phyloP scores from a whole-genome alignment of 129 eudicot genomes.

The Tagetes erecta region DNA sequence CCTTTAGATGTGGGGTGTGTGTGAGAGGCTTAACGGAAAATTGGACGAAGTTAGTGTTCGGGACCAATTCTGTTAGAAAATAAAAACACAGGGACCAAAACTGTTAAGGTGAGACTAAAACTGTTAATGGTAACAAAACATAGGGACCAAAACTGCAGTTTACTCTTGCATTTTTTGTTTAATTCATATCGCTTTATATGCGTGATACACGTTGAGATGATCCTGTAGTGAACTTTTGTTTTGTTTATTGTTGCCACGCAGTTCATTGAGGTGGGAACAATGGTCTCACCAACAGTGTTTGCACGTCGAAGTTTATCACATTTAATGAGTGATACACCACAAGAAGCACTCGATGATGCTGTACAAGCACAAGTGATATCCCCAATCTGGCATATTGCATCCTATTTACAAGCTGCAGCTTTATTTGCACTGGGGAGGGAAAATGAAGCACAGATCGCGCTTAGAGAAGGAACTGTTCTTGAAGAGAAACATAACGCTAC shows the following conservation, averaged over 20 bases:
- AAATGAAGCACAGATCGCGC: constrained; percentile 85
- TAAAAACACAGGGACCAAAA: no score
- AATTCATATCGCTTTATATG: not conserved
- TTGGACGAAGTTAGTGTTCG: no score
- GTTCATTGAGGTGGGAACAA: constrained; percentile 91
- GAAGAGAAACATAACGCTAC: constrained; percentile 62
- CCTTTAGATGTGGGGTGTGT: no score
- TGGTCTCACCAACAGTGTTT: constrained; percentile 87
- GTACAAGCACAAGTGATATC: constrained; percentile 91
- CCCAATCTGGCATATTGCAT: constrained; percentile 92
- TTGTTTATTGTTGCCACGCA: constrained; percentile 28
- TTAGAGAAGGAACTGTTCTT: constrained; percentile 80
- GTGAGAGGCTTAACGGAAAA: no score
- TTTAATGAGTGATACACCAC: constrained; percentile 72
- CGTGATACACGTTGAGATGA: no score
- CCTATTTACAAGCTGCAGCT: constrained; percentile 82
- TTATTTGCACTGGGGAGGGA: constrained; percentile 79
- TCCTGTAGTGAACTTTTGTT: not conserved
- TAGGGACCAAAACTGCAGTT: no score
- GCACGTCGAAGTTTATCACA: constrained; percentile 86
- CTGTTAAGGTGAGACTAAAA: no score
- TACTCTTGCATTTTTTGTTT: not conserved
- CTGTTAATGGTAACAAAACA: no score
- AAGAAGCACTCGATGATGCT: constrained; percentile 86
- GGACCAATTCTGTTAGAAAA: no score